Evolutionary conservation across 2,329 filamentous ascomycete genomes (phyloP).

Genomic region (Pseudogymnoascus sp.): DNA sequence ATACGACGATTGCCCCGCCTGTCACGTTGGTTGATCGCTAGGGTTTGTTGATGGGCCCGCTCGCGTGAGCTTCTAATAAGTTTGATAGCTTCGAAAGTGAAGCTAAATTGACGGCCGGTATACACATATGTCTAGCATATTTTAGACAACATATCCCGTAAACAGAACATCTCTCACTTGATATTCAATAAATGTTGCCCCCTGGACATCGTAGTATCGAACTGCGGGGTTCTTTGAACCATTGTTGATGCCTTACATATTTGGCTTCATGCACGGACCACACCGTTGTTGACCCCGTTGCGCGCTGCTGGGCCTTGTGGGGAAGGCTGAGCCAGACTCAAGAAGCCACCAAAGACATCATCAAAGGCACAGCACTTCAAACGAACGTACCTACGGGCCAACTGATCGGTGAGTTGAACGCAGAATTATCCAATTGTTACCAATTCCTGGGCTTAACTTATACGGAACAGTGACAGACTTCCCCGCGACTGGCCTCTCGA

Average conservation of each 20-base stretch:
- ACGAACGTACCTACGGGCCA: background rate
- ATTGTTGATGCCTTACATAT: background rate
- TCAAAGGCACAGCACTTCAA: background rate
- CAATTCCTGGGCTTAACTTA: background rate
- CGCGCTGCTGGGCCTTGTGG: constrained; percentile 3
- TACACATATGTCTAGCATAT: background rate
- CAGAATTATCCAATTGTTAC: background rate
- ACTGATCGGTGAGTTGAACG: background rate
- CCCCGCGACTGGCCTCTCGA: background rate
- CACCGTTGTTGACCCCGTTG: background rate
- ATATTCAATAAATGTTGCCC: background rate
- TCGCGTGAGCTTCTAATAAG: background rate
- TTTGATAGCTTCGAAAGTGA: background rate
- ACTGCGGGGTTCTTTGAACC: background rate
- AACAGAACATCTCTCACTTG: background rate
- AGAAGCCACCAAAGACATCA: background rate
- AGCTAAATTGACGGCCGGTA: background rate
- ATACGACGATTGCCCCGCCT: background rate
- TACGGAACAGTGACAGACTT: background rate
- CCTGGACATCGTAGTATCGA: background rate
- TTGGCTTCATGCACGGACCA: background rate
- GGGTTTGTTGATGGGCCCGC: background rate
- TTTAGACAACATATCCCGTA: background rate
- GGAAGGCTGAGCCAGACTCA: constrained; percentile 3
- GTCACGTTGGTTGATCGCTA: background rate